phyloP scores from a whole-genome alignment of 2,329 filamentous ascomycete genomes.

The Microdochium paspali region DNA sequence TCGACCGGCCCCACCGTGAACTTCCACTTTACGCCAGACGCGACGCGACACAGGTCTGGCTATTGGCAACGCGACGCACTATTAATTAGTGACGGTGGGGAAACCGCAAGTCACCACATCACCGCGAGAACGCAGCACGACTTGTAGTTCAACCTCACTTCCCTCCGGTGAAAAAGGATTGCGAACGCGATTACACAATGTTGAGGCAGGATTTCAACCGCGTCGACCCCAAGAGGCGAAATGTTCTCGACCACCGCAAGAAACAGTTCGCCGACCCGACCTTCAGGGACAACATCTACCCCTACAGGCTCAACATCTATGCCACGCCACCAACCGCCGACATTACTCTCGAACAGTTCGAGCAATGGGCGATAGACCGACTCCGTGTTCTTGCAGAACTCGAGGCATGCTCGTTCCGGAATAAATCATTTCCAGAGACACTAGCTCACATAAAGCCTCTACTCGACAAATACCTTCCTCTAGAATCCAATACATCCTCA shows the following conservation, averaged over 20 bases:
- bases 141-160: background rate
- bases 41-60: too few relatives aligned
- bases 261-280: constrained; percentile 73
- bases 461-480: constrained; percentile 55
- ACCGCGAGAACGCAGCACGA: too few relatives aligned
- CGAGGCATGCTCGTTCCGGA: constrained; percentile 92
- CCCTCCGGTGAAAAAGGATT: background rate
- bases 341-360: constrained; percentile 93
- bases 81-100: too few relatives aligned
- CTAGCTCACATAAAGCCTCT: constrained; percentile 74
- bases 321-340: constrained; percentile 79
- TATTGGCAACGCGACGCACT: too few relatives aligned
- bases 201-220: constrained; percentile 30
- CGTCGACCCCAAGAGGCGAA: constrained; percentile 63
- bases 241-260: constrained; percentile 69
- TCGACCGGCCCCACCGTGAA: too few relatives aligned
- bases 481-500: constrained; percentile 16
- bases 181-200: constrained; percentile 9
- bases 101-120: too few relatives aligned
- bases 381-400: constrained; percentile 80
- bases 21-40: too few relatives aligned
- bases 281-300: constrained; percentile 72
- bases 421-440: constrained; percentile 76
- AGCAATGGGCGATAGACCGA: constrained; percentile 96
- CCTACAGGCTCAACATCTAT: constrained; percentile 88